phyloP scores from a whole-genome alignment of 768 basidiomycete genomes.

The Phanerodontia chrysosporium region DNA sequence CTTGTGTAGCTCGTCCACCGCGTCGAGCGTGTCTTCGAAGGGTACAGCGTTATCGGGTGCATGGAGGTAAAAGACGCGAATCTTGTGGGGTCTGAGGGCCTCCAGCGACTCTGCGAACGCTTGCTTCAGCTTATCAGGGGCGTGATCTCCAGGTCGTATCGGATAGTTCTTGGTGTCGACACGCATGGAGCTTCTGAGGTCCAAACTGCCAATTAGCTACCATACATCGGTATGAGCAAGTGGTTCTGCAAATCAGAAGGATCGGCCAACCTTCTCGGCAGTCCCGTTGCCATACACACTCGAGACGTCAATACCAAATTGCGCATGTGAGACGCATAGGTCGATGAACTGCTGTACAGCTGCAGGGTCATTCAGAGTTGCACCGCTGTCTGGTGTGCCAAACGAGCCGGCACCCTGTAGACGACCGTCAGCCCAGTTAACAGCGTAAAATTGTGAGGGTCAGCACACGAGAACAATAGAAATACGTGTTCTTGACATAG shows the following conservation, averaged over 20 bases:
- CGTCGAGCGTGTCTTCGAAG: constrained; percentile 45
- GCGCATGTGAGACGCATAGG: constrained; percentile 13
- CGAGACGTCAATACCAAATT: constrained; percentile 8
- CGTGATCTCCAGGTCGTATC: constrained; percentile 36
- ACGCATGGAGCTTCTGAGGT: neutral
- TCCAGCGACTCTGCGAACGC: constrained; percentile 43
- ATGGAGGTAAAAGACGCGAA: constrained; percentile 53
- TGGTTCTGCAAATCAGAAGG: constrained; percentile 8
- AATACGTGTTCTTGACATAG: too few relatives aligned
- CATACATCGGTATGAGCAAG: neutral
- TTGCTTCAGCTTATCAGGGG: constrained; percentile 36
- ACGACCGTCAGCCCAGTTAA: neutral
- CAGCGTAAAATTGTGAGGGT: neutral
- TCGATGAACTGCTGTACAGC: constrained; percentile 21
- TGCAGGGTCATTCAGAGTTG: constrained; percentile 13
- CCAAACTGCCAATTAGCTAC: neutral
- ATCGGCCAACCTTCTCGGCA: constrained; percentile 10
- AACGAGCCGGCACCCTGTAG: constrained; percentile 17
- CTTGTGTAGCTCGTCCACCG: constrained; percentile 42
- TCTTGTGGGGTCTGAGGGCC: constrained; percentile 42
- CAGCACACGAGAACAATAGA: neutral
- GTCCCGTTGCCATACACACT: constrained; percentile 7
- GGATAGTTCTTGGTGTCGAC: constrained; percentile 26
- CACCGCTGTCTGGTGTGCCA: constrained; percentile 8
- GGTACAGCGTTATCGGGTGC: constrained; percentile 55